A percentile compares a stretch with the other conserved stretches of the same genome.
phyloP scores from a whole-genome alignment of 2,329 filamentous ascomycete genomes.

The Fusarium succisae region DNA sequence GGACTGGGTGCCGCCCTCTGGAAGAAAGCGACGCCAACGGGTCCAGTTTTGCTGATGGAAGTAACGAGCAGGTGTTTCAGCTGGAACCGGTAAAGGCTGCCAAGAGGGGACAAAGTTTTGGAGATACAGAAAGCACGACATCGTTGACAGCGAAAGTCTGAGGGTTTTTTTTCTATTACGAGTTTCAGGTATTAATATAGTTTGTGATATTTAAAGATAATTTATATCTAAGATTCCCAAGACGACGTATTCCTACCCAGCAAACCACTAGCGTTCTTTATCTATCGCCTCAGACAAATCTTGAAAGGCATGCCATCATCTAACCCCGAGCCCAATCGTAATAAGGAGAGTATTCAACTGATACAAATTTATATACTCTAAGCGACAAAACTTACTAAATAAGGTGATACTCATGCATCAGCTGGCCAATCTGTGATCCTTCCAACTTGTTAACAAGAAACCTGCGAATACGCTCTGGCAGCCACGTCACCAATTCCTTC shows the following conservation, averaged over 20 bases:
- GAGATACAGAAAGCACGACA: background rate
- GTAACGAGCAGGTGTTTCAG: background rate
- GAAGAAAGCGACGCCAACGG: conserved; percentile 2
- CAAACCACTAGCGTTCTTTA: background rate
- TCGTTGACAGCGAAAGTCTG: background rate
- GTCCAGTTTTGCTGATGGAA: conserved; percentile 1
- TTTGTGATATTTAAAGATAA: background rate
- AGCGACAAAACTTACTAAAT: background rate
- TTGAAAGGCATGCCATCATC: background rate
- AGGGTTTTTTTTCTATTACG: background rate
- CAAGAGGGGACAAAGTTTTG: background rate
- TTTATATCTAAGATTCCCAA: background rate
- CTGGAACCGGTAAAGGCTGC: background rate
- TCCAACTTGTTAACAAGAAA: background rate
- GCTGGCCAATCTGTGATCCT: background rate
- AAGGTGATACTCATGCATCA: conserved; percentile 1
- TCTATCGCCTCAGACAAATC: background rate
- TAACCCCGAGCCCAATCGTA: background rate
- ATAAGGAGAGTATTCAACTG: background rate
- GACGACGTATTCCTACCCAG: background rate
- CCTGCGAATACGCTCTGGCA: background rate
- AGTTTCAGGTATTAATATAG: background rate
- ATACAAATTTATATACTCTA: background rate
- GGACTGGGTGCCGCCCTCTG: background rate
- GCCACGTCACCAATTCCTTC: background rate